Base-by-base conservation (phyloP, 2,329 filamentous ascomycete genomes). In the Ophiostoma montium region DNA sequence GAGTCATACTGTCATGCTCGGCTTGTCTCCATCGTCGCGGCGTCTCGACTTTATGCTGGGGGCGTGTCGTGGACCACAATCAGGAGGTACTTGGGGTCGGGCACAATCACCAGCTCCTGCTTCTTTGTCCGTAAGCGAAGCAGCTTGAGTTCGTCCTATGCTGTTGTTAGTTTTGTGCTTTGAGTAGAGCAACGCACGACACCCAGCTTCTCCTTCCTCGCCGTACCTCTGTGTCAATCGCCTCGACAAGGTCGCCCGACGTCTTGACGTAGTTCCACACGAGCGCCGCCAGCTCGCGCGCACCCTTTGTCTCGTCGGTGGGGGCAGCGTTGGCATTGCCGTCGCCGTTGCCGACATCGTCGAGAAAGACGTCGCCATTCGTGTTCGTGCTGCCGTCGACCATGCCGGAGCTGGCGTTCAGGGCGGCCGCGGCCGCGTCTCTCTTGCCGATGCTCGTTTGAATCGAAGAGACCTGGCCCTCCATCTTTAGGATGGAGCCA, bases 21-120 rank as follows among this genome's bases (percentile, higher is more conserved):
- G 27, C 10, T 12, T 27, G n/a, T 33, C 16, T 16, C 23, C 10
- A 8, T 35, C n/a, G 15, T 38, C 35, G 30, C 11, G 8, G 8
- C 0, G 32, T 8, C 36, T 5, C 16, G 27, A 32, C 7, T 10
- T 35, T 65, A 84, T 58, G 78, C 80, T 9, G 78, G 74, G 35
- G 84, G 81, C n/a, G 84, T 87, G 61, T 89, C 85, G 65, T 90
- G 85, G 50, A 90, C 76, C 35, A 88, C 82, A 49, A 89, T 78
- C 35, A 90, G 72, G 43, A 92, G 70, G 64, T 85, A 94, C 60
- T 86, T 88, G 36, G 75, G 60, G 62, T 90, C 86, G 63, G 84
- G 85, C 18, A 90, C 82, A 59, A 92, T 86, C 52, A 92, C 82
- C 54, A 92, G 67, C 63, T 94, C 86, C 57, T 88, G 84, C 63